Evolutionary conservation across 176 grass and related monocot genomes (phyloP).

Genomic region (Cocos nucifera): DNA sequence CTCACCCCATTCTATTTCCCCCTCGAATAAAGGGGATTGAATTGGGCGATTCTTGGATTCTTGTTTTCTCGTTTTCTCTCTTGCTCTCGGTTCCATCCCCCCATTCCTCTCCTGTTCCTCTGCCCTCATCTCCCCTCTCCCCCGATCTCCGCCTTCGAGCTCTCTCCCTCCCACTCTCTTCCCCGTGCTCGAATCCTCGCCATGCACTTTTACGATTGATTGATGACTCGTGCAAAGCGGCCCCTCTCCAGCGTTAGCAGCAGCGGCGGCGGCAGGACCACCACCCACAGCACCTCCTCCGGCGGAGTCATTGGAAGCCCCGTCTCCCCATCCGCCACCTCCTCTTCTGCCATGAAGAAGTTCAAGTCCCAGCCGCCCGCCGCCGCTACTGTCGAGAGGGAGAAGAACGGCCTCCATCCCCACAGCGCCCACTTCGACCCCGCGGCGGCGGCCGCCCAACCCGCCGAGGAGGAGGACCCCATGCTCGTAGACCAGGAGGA

Average conservation of each 20-base stretch:
- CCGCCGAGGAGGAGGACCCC: slow-evolving; percentile 53
- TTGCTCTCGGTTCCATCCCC: background rate
- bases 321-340: slow-evolving; percentile 18
- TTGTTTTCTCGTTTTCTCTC: background rate
- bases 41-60: too few species aligned
- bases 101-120: background rate
- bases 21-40: too few species aligned
- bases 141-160: too few species aligned
- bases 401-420: slow-evolving; percentile 24
- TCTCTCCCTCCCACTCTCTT: too few species aligned
- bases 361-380: slow-evolving; percentile 2
- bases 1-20: too few species aligned
- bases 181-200: background rate
- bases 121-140: too few species aligned
- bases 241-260: slow-evolving; percentile 9
- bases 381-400: background rate
- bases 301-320: background rate
- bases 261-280: slow-evolving; percentile 18
- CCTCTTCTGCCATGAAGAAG: slow-evolving; percentile 33
- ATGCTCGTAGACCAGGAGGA: slow-evolving; percentile 63
- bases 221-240: slow-evolving; percentile 26
- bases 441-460: slow-evolving; percentile 18
- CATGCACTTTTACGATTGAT: slow-evolving; percentile 2
- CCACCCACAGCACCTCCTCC: background rate
- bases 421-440: background rate